phyloP scores from a whole-genome alignment of 805 yeast species.

The Pichia cabralensis region DNA sequence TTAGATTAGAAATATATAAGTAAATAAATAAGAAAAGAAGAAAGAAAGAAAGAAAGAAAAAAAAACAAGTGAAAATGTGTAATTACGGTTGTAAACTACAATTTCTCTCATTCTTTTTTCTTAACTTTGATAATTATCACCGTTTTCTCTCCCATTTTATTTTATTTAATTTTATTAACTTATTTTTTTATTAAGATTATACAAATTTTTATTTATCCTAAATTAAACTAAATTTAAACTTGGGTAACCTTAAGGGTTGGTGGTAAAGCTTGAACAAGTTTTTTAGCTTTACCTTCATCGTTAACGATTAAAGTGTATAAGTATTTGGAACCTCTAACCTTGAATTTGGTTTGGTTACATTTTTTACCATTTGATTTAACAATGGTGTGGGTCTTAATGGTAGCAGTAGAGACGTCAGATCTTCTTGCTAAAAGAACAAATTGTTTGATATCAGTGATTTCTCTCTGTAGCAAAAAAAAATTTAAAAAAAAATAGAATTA shows the following conservation, averaged over 20 bases:
- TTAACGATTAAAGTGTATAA: constrained; percentile 92
- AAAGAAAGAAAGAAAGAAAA: no score
- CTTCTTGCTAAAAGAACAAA: constrained; percentile 95
- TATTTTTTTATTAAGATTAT: constrained; percentile 6
- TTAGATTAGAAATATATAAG: background rate
- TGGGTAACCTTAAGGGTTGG: constrained; percentile 70
- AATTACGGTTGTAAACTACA: no score
- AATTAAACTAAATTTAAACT: constrained; percentile 20
- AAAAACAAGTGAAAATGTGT: no score
- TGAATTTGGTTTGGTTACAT: constrained; percentile 94
- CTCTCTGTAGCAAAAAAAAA: constrained; percentile 26
- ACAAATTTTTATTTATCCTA: constrained; percentile 6
- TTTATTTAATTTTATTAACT: constrained; percentile 3
- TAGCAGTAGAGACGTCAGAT: constrained; percentile 87
- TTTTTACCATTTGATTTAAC: constrained; percentile 72
- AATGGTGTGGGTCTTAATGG: constrained; percentile 89
- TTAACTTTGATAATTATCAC: no score
- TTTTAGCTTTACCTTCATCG: constrained; percentile 95
- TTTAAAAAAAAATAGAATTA: no score
- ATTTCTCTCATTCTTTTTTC: no score
- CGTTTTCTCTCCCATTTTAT: no score
- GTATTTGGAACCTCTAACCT: constrained; percentile 93
- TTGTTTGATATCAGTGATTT: constrained; percentile 94
- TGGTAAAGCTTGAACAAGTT: constrained; percentile 95
- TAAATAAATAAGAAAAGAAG: background rate